Evolutionary conservation across 306 rosid genomes (phyloP), one percentile per base, ranked within the genome.

Genomic region (Begonia peltatifolia): DNA sequence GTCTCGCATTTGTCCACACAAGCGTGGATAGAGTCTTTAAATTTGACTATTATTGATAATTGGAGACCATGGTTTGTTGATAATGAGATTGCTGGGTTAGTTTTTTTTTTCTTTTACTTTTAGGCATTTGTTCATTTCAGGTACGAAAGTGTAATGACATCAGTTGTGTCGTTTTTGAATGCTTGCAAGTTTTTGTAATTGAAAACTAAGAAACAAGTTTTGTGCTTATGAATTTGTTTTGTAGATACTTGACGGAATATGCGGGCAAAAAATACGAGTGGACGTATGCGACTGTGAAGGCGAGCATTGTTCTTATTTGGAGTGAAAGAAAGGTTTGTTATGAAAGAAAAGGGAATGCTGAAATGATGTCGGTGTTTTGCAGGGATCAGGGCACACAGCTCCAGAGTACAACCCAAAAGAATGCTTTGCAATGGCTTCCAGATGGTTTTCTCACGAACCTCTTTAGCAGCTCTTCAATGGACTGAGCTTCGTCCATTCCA

Each of bases 1-100:
- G 5, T 70, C 18, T 74, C 80, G 1, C 57, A 78, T 47, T 22
- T 74, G 56, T 68, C 65, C 2, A 74, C 84, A 0, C 41, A 36
- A 2, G 60, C 52, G 12, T 74, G 84, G 84, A 74, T 78, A 22
- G 55, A 50, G 53, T 61, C 72, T 47, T 62, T 78, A 47, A 70
- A 67, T 53, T 57, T 70, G 50, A 60, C 68, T 12, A 10, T 64
- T 2, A 51, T 14, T 4, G 41, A 51, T 25, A 69, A 48, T 14
- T 74, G 79, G 84, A 67, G 55, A 25, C 75, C 80, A 51, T 74
- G 84, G 80, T 67, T 50, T 60, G 58, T 57, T 15, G 63, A 70
- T 30, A 63, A 65, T 11, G 74, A 74, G 61, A 41, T 73, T 42
- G 65, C 74, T 17, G 84, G 84, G 84, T 78, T 3, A 56, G 20